These are phyloP conservation scores for Darksidea phi DNA, from an alignment of 495 filamentous ascomycete genomes.

Conservation along the genomic window DNA sequence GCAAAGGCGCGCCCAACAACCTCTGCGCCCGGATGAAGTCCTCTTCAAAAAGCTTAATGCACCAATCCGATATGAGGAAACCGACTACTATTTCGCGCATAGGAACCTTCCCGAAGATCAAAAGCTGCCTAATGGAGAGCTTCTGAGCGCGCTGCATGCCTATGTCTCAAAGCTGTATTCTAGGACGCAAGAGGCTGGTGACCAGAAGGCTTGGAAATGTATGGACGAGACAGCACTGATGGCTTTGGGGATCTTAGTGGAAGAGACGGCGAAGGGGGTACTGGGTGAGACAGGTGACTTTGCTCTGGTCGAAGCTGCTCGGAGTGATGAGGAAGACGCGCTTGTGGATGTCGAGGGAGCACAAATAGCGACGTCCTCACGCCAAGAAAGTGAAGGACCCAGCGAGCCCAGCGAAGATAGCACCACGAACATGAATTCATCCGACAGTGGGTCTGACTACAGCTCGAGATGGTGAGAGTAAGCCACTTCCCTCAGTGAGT, in stretches of 20 bases:
- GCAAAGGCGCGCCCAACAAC: slow-evolving; percentile 41
- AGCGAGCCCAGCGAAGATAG: background rate
- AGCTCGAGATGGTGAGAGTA: background rate
- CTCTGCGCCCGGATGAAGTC: slow-evolving; percentile 70
- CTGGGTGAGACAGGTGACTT: slow-evolving; percentile 72
- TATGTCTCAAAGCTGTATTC: slow-evolving; percentile 74
- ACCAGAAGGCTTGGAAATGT: slow-evolving; percentile 55
- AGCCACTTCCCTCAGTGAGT: too few relatives aligned
- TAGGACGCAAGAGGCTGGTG: background rate
- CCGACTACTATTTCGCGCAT: slow-evolving; percentile 68
- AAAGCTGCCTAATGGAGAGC: slow-evolving; percentile 65
- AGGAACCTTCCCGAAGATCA: slow-evolving; percentile 52
- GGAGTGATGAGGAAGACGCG: slow-evolving; percentile 5
- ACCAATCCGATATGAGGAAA: slow-evolving; percentile 63
- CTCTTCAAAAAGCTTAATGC: slow-evolving; percentile 64
- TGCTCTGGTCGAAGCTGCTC: slow-evolving; percentile 63
- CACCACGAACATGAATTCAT: background rate
- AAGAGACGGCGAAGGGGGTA: slow-evolving; percentile 65
- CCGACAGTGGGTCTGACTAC: background rate
- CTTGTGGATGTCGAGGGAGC: background rate
- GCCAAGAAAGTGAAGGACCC: background rate
- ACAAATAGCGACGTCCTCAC: background rate
- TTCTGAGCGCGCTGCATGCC: slow-evolving; percentile 72
- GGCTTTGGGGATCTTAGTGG: slow-evolving; percentile 76
- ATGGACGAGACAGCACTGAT: slow-evolving; percentile 85